Percentiles rank a stretch among this genome's conserved stretches.
phyloP scores from a whole-genome alignment of 305 asterid species.

The Vinca major region DNA sequence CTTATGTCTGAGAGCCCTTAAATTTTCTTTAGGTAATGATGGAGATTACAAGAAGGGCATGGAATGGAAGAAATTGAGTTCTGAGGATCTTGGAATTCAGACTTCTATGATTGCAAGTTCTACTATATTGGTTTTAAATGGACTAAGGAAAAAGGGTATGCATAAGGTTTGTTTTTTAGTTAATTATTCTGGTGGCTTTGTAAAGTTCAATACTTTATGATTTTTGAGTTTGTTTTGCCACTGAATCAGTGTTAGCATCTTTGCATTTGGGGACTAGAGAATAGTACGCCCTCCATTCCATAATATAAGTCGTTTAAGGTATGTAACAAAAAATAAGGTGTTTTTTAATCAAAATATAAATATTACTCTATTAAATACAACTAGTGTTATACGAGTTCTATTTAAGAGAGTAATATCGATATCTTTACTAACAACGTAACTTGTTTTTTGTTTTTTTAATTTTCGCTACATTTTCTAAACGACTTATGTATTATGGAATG shows the following conservation, averaged over 20 bases:
- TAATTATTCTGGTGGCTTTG: not conserved
- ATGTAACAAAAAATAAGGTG: no score
- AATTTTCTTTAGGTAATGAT: conserved; percentile 10
- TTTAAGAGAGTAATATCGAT: no score
- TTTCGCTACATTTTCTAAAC: no score
- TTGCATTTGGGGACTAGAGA: not conserved
- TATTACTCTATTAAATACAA: no score
- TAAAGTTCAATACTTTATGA: not conserved
- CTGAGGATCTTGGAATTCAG: conserved; percentile 21
- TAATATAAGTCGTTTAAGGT: no score
- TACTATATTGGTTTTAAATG: conserved; percentile 18
- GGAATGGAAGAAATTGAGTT: conserved; percentile 25
- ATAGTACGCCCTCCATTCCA: not conserved
- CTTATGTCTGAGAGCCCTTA: not conserved
- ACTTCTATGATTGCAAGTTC: conserved; percentile 24
- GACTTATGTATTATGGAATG: no score
- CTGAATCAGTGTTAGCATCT: not conserved
- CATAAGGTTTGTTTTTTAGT: not conserved
- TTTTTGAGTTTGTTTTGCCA: not conserved
- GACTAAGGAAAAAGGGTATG: conserved; percentile 22
- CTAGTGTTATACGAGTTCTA: no score
- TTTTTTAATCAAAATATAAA: no score
- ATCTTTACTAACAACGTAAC: no score
- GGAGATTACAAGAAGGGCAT: conserved; percentile 9
- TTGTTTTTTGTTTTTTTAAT: no score